Evolutionary conservation across 2,329 filamentous ascomycete genomes (phyloP).

Genomic region (Cadophora malorum): DNA sequence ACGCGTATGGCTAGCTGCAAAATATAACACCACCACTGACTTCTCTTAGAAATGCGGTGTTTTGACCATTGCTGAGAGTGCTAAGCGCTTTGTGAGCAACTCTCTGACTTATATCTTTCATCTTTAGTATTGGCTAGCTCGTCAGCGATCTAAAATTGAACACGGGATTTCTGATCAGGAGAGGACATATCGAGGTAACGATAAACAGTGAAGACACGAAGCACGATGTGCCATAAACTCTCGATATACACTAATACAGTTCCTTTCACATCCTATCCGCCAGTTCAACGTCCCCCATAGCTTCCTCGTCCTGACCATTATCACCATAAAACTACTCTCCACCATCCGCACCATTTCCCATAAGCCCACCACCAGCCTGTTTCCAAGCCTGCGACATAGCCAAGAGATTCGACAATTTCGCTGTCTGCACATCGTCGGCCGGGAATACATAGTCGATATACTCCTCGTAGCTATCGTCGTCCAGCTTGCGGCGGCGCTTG

Average conservation of each 20-base stretch:
- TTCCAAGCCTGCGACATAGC: constrained; percentile 82
- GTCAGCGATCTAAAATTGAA: not conserved
- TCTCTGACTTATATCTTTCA: too few relatives aligned
- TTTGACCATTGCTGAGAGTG: too few relatives aligned
- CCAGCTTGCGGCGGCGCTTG: constrained; percentile 90
- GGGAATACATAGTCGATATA: constrained; percentile 98
- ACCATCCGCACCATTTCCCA: constrained; percentile 33
- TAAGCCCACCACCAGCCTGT: constrained; percentile 43
- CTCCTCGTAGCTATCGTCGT: constrained; percentile 94
- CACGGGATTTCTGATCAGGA: not conserved
- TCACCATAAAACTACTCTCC: constrained; percentile 12
- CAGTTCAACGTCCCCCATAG: not conserved
- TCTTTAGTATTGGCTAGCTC: too few relatives aligned
- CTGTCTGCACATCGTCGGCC: constrained; percentile 86
- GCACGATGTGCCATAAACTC: not conserved
- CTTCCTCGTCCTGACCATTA: not conserved
- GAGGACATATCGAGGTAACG: not conserved
- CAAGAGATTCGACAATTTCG: constrained; percentile 82
- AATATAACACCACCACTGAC: too few relatives aligned
- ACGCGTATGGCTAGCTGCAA: too few relatives aligned
- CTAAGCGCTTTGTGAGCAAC: too few relatives aligned
- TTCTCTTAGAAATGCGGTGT: too few relatives aligned
- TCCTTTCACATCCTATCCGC: not conserved
- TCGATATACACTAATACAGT: not conserved
- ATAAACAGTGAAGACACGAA: not conserved